These are phyloP conservation scores for Phoenix roebelenii DNA, from an alignment of 176 grass and related monocot species.

Conservation along the genomic window DNA sequence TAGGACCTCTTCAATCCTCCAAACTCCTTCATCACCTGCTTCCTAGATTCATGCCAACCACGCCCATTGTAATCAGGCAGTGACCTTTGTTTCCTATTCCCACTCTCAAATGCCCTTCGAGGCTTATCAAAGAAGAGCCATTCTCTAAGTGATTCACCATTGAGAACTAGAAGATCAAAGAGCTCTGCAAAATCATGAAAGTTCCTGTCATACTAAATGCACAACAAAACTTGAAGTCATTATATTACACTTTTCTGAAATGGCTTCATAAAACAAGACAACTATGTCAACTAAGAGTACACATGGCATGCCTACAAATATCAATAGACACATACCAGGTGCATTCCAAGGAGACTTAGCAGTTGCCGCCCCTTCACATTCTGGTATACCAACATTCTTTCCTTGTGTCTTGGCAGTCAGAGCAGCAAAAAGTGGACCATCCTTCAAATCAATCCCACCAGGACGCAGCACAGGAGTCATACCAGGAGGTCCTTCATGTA, in stretches of 20 bases:
- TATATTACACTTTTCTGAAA: too few relatives aligned
- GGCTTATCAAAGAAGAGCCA: slow-evolving; percentile 26
- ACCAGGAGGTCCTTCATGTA: slow-evolving; percentile 22
- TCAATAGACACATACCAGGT: slow-evolving; percentile 1
- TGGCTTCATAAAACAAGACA: too few relatives aligned
- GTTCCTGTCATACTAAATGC: too few relatives aligned
- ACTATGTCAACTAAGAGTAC: too few relatives aligned
- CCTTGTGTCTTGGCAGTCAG: slow-evolving; percentile 13
- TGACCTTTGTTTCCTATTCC: slow-evolving; percentile 22
- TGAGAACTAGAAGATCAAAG: slow-evolving; percentile 20
- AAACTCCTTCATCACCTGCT: slow-evolving; percentile 24
- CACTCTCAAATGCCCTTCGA: slow-evolving; percentile 24
- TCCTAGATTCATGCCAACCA: slow-evolving; percentile 29
- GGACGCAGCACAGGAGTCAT: slow-evolving; percentile 18
- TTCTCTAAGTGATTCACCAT: slow-evolving; percentile 17
- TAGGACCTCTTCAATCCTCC: slow-evolving; percentile 22
- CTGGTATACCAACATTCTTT: slow-evolving; percentile 21
- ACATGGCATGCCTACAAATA: not conserved
- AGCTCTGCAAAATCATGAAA: slow-evolving; percentile 10
- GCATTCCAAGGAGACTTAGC: slow-evolving; percentile 21
- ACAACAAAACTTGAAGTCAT: too few relatives aligned
- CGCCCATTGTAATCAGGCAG: slow-evolving; percentile 24
- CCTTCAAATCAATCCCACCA: slow-evolving; percentile 22
- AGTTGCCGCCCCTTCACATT: slow-evolving; percentile 20
- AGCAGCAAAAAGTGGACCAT: slow-evolving; percentile 18